phyloP scores from a whole-genome alignment of 208 protist species.

The Borovskyia barvae region DNA sequence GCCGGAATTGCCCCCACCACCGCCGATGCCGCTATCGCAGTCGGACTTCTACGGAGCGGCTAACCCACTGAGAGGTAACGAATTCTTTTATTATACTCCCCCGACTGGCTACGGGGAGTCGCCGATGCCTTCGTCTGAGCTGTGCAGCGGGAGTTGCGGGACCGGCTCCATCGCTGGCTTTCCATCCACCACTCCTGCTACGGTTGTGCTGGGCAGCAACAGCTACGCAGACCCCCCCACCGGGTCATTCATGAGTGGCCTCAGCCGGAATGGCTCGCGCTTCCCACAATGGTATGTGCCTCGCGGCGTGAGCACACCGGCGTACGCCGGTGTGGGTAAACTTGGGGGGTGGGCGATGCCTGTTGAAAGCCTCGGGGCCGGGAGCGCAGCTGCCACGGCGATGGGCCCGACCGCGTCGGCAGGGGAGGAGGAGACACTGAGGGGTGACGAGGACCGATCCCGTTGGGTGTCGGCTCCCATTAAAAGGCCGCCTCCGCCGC shows the following conservation, averaged over 20 bases:
- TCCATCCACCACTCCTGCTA: too few species aligned
- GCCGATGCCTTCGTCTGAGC: slow-evolving; percentile 11
- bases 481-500: slow-evolving; percentile 2
- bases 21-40: background rate
- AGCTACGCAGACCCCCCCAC: background rate
- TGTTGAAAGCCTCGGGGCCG: too few species aligned
- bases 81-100: slow-evolving; percentile 16
- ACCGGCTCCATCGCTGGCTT: background rate
- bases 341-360: too few species aligned
- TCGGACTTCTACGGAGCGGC: slow-evolving; percentile 9
- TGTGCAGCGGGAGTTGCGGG: slow-evolving; percentile 4
- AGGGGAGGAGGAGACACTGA: slow-evolving; percentile 15
- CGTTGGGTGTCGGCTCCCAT: background rate
- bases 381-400: too few species aligned
- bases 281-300: slow-evolving; percentile 33
- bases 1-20: background rate
- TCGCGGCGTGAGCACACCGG: slow-evolving; percentile 9
- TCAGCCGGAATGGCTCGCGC: slow-evolving; percentile 18
- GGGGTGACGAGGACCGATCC: background rate
- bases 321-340: background rate
- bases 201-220: too few species aligned
- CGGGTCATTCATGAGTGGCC: slow-evolving; percentile 17
- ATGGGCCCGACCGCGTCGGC: background rate
- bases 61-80: background rate
- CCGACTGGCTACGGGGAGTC: slow-evolving; percentile 20